phyloP scores from a whole-genome alignment of 306 rosid genomes.

The Cucurbita ficifolia region DNA sequence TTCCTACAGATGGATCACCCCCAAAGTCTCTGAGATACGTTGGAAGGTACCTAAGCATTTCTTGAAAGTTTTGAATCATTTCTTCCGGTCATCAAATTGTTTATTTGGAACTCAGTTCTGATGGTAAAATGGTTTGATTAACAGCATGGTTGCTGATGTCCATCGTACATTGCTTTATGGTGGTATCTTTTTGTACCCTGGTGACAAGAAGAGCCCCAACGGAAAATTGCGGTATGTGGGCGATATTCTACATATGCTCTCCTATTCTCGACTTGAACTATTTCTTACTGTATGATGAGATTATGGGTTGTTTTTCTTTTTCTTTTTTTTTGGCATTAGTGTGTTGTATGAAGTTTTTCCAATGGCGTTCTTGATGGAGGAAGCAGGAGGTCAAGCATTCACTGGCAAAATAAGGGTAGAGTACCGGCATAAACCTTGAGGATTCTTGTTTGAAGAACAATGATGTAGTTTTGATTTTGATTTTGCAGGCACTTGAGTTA shows the following conservation, averaged over 20 bases:
- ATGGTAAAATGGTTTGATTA: background rate
- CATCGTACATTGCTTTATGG: conserved; percentile 98
- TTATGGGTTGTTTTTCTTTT: background rate
- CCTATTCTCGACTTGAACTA: background rate
- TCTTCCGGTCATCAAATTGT: background rate
- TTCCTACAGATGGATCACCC: conserved; percentile 70
- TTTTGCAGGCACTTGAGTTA: conserved; percentile 71
- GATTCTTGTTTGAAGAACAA: background rate
- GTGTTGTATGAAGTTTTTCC: conserved; percentile 96
- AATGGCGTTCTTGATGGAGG: conserved; percentile 91
- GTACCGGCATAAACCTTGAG: background rate
- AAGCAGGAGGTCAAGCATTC: conserved; percentile 93
- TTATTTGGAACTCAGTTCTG: background rate
- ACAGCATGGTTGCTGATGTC: conserved; percentile 99
- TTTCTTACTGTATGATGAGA: background rate
- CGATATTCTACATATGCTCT: background rate
- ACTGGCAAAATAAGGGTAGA: conserved; percentile 77
- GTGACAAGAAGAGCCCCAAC: conserved; percentile 87
- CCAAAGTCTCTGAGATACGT: conserved; percentile 90
- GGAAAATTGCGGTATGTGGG: conserved; percentile 82
- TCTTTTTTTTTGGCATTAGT: conserved; percentile 12
- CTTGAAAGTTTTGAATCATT: background rate
- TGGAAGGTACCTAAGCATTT: conserved; percentile 53
- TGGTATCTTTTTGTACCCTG: conserved; percentile 92
- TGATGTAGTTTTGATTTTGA: background rate